phyloP scores from a whole-genome alignment of 208 protist genomes.

The Trypanosoma brucei region DNA sequence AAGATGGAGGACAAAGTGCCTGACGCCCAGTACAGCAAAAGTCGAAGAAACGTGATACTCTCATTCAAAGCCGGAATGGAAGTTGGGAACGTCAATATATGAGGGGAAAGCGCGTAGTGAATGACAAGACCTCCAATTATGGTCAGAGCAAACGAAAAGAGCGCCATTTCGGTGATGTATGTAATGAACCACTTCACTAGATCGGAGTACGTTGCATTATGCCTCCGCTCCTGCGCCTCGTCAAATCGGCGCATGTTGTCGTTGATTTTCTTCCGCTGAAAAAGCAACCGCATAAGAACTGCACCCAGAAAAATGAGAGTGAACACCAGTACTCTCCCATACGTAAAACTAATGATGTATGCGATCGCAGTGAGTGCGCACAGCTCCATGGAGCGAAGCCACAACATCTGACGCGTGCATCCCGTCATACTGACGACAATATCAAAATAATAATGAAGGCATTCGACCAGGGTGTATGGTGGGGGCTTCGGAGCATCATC shows the following conservation, averaged over 20 bases:
- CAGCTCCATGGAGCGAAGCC: slow-evolving; percentile 12
- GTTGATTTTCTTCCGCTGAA: slow-evolving; percentile 29
- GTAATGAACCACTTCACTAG: slow-evolving; percentile 44
- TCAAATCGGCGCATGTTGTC: slow-evolving; percentile 35
- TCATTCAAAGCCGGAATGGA: slow-evolving; percentile 33
- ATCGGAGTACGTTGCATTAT: slow-evolving; percentile 28
- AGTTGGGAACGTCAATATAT: slow-evolving; percentile 32
- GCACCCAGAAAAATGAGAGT: slow-evolving; percentile 13
- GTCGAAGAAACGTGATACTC: slow-evolving; percentile 29
- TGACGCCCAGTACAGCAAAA: slow-evolving; percentile 56
- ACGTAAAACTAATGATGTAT: slow-evolving; percentile 11
- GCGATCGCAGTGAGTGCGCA: slow-evolving; percentile 7
- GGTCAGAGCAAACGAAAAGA: slow-evolving; percentile 48
- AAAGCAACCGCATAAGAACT: slow-evolving; percentile 26
- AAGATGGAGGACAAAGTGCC: slow-evolving; percentile 42
- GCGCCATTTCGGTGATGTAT: slow-evolving; percentile 44
- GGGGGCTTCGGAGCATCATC: not conserved
- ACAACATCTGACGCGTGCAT: slow-evolving; percentile 2
- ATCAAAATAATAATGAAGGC: slow-evolving; percentile 13
- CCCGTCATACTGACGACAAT: slow-evolving; percentile 3
- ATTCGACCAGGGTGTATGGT: slow-evolving; percentile 18
- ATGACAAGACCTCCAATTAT: slow-evolving; percentile 44
- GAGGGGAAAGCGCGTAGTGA: slow-evolving; percentile 54
- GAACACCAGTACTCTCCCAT: slow-evolving; percentile 1
- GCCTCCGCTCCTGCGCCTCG: slow-evolving; percentile 40